Evolutionary conservation across 768 basidiomycete genomes (phyloP), one percentile per base, ranked within the genome.

Genomic region (Cyclocybe cylindracea): DNA sequence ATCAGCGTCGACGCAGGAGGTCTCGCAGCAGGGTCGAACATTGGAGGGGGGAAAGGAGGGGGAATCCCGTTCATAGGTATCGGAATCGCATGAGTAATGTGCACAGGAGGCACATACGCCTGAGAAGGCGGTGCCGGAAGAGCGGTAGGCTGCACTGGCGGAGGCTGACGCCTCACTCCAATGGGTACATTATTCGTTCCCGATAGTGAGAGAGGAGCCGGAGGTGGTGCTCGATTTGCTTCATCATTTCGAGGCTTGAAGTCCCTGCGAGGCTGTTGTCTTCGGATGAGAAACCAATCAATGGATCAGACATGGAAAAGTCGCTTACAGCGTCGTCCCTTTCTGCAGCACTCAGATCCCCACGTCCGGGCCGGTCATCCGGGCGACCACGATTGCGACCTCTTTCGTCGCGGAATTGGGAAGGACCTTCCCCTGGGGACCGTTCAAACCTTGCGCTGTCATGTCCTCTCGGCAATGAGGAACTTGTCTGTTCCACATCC

Each of bases 151-250:
- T 16, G n/a, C 4, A 42, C 24, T 35, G 60, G 42, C 29, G 53
- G 44, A 11, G 50, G 45, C 46, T 48, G 46, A 46, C 67, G 66
- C 29, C 65, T 64, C 44, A 43, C 62, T 10, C 70, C 70, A 14
- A 75, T 71, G 1, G 74, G 74, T n/a, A 73, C 62, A 37, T 63
- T 71, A 48, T 77, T 75, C 0, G 71, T 66, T 2, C 71, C 71
- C 44, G 71, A 71, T 8, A 61, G 44, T 43, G 53, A 54, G 24
- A 50, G 50, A 5, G 55, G 39, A 14, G 55, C 45, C 19, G 55
- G 57, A n/a, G 54, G 61, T 43, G 41, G 57, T 24, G 24, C 24
- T 31, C 66, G 62, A 7, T 51, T 35, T 32, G 50, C 51, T 35
- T 68, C 67, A 16, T 55, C 59, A 1, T 53, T 42, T 19, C 67